phyloP scores from a whole-genome alignment of 345 rosid species.

The Camelina hispida region DNA sequence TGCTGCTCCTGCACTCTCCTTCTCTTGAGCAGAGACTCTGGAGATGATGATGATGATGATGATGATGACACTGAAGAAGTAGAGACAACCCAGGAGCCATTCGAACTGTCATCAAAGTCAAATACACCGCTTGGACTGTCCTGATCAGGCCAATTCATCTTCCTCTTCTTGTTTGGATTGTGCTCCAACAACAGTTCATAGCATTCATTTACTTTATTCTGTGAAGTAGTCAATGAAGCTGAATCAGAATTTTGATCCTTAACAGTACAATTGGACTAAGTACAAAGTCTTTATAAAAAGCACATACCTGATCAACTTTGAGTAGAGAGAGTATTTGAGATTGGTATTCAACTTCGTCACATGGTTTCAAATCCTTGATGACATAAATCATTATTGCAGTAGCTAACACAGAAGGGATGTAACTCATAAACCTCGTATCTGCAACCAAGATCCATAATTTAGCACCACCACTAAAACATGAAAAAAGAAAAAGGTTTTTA shows the following conservation, averaged over 20 bases:
- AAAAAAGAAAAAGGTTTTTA: not conserved
- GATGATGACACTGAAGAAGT: constrained; percentile 55
- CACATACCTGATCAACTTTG: constrained; percentile 66
- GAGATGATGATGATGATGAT: constrained; percentile 52
- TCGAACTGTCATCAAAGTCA: constrained; percentile 66
- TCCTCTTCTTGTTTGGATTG: constrained; percentile 56
- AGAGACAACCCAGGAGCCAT: constrained; percentile 53
- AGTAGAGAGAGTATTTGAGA: constrained; percentile 64
- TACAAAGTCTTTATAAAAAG: not conserved
- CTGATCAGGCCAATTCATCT: constrained; percentile 47
- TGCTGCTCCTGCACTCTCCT: constrained; percentile 70
- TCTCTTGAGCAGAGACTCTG: constrained; percentile 60
- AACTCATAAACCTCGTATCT: constrained; percentile 70
- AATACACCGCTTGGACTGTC: constrained; percentile 65
- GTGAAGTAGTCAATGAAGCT: constrained; percentile 19
- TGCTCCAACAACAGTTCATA: constrained; percentile 60
- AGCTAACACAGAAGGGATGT: constrained; percentile 74
- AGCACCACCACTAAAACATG: constrained; percentile 16
- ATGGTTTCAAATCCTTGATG: constrained; percentile 63
- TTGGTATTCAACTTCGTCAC: constrained; percentile 56
- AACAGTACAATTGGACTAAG: not conserved
- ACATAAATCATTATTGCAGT: constrained; percentile 73
- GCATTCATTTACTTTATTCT: constrained; percentile 71
- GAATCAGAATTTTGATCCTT: constrained; percentile 12
- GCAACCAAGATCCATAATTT: constrained; percentile 48